A percentile compares a stretch with the other conserved stretches of the same genome.
Conservation (phyloP, 352 stramenopile species). For the Phytophthora podocarpi region DNA sequence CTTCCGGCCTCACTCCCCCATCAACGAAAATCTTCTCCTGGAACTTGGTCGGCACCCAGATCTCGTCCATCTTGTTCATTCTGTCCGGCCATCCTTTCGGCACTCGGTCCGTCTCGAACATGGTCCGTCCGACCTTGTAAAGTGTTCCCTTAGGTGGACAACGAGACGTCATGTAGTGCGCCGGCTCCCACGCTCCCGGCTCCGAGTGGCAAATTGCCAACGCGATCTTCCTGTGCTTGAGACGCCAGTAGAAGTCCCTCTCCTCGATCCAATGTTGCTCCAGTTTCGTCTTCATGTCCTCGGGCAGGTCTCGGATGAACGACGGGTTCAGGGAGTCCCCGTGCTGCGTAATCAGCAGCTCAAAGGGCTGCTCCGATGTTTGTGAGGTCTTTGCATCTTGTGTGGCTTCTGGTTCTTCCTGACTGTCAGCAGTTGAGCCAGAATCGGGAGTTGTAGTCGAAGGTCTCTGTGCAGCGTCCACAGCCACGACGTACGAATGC, state of each 20-base stretch:
- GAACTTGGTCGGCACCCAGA: slow-evolving; percentile 93
- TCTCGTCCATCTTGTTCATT: slow-evolving; percentile 93
- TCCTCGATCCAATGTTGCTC: slow-evolving; percentile 80
- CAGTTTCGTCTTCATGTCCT: slow-evolving; percentile 50
- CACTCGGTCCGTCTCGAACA: slow-evolving; percentile 96
- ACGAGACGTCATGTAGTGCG: slow-evolving; percentile 67
- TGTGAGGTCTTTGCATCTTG: not conserved
- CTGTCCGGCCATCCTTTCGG: slow-evolving; percentile 86
- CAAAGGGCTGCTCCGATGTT: slow-evolving; percentile 38
- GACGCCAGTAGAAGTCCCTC: slow-evolving; percentile 63
- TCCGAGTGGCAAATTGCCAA: slow-evolving; percentile 93
- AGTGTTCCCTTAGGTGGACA: slow-evolving; percentile 56
- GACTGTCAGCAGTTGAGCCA: not conserved
- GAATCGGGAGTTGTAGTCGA: slow-evolving; percentile 1
- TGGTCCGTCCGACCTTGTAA: slow-evolving; percentile 90
- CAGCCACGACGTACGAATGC: slow-evolving; percentile 80
- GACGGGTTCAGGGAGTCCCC: slow-evolving; percentile 67
- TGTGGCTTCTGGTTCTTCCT: slow-evolving; percentile 12
- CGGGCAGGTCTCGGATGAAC: slow-evolving; percentile 67
- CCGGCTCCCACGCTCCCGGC: slow-evolving; percentile 90
- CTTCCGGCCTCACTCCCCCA: slow-evolving; percentile 53
- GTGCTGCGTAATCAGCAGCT: slow-evolving; percentile 68
- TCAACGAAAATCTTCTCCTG: slow-evolving; percentile 76
- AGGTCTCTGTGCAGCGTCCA: slow-evolving; percentile 44
- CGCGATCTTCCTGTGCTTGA: slow-evolving; percentile 44